Conservation (phyloP, 768 basidiomycete genomes). For the Lactarius sp. region DNA sequence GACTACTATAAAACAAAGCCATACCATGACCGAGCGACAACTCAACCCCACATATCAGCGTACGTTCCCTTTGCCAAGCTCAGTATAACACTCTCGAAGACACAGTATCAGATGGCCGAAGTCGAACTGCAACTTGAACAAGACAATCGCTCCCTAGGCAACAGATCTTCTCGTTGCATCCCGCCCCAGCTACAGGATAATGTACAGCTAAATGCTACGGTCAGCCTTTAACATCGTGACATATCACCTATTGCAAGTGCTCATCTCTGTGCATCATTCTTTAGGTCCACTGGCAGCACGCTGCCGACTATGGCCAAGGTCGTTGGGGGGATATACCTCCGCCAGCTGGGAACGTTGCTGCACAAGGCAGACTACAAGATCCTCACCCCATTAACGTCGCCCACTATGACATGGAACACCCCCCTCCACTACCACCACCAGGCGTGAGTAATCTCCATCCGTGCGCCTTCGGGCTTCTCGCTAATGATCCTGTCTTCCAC, state of each 20-base stretch:
- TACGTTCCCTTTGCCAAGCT: too few species aligned
- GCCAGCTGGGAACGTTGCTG: neutral
- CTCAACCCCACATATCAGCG: too few species aligned
- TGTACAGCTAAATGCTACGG: neutral
- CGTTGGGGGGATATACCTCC: neutral
- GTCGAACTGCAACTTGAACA: too few species aligned
- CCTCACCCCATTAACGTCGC: neutral
- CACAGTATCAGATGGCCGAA: too few species aligned
- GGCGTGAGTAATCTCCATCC: neutral
- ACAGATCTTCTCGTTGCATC: too few species aligned
- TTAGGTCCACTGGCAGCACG: neutral
- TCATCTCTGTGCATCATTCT: neutral
- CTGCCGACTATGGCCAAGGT: neutral
- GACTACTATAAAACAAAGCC: too few species aligned
- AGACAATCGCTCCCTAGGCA: too few species aligned
- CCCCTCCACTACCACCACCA: neutral
- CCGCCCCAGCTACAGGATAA: too few species aligned
- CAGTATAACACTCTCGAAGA: neutral
- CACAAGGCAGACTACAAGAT: neutral
- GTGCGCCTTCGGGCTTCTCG: neutral
- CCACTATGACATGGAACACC: neutral
- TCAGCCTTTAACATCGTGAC: neutral
- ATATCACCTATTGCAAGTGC: neutral
- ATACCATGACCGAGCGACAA: too few species aligned
- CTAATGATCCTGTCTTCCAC: neutral